Evolutionary conservation across 441 rosid species (phyloP).

Genomic region (Rhodomyrtus psidioides): DNA sequence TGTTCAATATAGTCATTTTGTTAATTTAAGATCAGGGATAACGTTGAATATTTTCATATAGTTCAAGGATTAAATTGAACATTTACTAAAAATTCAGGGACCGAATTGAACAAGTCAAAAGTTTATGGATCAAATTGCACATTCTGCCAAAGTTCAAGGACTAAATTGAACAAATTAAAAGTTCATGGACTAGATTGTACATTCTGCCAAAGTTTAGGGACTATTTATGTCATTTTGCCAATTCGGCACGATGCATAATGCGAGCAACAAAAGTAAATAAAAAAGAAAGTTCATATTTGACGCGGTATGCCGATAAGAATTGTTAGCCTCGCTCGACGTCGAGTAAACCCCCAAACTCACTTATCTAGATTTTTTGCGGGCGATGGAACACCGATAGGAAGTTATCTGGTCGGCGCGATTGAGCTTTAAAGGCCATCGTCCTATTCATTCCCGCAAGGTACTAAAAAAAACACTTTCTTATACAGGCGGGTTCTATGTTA

Average conservation of each 20-base stretch:
- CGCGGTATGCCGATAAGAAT: not conserved
- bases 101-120: too few relatives aligned
- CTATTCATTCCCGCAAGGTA: not conserved
- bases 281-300: fast-evolving
- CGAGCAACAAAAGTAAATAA: fast-evolving
- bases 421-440: not conserved
- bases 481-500: not conserved
- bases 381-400: fast-evolving
- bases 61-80: too few relatives aligned
- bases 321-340: not conserved
- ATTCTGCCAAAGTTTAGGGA: too few relatives aligned
- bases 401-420: not conserved
- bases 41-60: too few relatives aligned
- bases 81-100: too few relatives aligned
- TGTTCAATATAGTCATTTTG: too few relatives aligned
- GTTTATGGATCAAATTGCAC: too few relatives aligned
- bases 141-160: too few relatives aligned
- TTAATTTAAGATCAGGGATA: too few relatives aligned
- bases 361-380: not conserved
- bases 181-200: too few relatives aligned
- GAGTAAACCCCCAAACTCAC: not conserved
- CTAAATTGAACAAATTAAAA: too few relatives aligned
- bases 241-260: fast-evolving
- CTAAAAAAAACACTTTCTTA: not conserved
- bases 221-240: too few relatives aligned